Base-by-base conservation (phyloP, 2,329 filamentous ascomycete genomes). In the Didymella pomorum region DNA sequence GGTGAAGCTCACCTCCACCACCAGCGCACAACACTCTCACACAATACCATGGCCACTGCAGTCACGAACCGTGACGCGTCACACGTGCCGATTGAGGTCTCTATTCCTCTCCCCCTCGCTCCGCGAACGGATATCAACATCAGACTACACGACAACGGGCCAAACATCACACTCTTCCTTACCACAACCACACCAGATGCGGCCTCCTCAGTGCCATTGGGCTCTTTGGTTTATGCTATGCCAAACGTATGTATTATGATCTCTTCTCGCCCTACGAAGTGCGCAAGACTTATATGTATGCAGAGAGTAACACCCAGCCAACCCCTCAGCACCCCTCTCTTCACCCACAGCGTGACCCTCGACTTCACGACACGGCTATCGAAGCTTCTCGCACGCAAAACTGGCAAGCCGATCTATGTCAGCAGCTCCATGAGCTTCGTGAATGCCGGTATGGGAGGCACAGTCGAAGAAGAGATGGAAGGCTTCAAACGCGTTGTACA, bases 401-500 rank as follows among this genome's bases (percentile, higher is more conserved):
- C 88, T 26, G 81, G 83, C 29, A 85, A 87, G 62, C 93, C 93
- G 0, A 88, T 91, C n/a, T 98, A 97, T 75, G 91, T 98, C 18
- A 91, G 91, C 21, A 96, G 91, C 73, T 97, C 93, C 31, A 87
- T 96, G 69, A 92, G 89, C 65, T 87, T 97, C 63, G 85, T 86
- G 14, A 87, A 83, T 69, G 84, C 88, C 6, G 90, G 89, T 2
- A 85, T 93, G 69, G 92, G 92, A 10, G 90, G 92, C 20, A 90
- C 87, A 0, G 87, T 94, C 7, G 93, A 97, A 73, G 95, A 98
- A 81, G 94, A 98, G 79, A 93, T 97, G 87, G 92, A 94, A 72
- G 92, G 90, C 0, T 89, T 97, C 68, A 87, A 86, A 70, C 85
- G 84, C 63, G 87, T 96, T 39, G 87, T 93, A 29, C 85, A 90